phyloP scores from a whole-genome alignment of 2,329 filamentous ascomycete genomes.

The Penicillium sp. region DNA sequence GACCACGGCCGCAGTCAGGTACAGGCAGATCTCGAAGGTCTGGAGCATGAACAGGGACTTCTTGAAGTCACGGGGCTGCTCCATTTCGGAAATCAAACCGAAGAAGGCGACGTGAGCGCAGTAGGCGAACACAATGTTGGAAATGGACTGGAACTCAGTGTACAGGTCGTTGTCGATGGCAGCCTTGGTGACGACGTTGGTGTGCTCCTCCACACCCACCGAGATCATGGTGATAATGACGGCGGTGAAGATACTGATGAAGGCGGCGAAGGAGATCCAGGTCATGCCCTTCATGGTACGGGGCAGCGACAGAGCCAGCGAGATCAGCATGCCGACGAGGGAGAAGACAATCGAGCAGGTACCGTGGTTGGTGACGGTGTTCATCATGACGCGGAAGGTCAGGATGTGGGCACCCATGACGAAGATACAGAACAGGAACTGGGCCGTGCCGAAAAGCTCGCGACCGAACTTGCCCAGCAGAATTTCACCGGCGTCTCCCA shows the following conservation, averaged over 20 bases:
- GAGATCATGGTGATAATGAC: constrained; percentile 66
- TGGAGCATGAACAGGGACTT: constrained; percentile 65
- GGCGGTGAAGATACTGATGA: constrained; percentile 61
- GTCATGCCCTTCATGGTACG: constrained; percentile 63
- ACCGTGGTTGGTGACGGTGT: constrained; percentile 59
- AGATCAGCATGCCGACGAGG: constrained; percentile 57
- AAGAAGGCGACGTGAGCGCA: constrained; percentile 67
- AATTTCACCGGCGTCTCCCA: constrained; percentile 64
- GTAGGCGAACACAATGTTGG: constrained; percentile 70
- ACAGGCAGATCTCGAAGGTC: constrained; percentile 58
- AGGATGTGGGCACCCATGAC: constrained; percentile 68
- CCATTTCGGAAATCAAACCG: constrained; percentile 63
- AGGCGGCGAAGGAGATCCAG: constrained; percentile 59
- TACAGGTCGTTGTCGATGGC: constrained; percentile 47
- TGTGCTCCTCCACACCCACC: constrained; percentile 55
- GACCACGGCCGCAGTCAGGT: constrained; percentile 62
- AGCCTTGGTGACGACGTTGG: constrained; percentile 36
- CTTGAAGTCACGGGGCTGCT: constrained; percentile 58
- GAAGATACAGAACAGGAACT: constrained; percentile 64
- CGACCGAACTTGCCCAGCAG: constrained; percentile 60
- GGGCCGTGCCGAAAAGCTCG: constrained; percentile 61
- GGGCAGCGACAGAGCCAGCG: constrained; percentile 48
- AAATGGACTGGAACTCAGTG: constrained; percentile 61
- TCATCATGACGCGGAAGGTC: constrained; percentile 67
- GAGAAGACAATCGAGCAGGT: constrained; percentile 63